Conservation (phyloP, 1,139 yeast species). For the Yamadazyma sp. region DNA sequence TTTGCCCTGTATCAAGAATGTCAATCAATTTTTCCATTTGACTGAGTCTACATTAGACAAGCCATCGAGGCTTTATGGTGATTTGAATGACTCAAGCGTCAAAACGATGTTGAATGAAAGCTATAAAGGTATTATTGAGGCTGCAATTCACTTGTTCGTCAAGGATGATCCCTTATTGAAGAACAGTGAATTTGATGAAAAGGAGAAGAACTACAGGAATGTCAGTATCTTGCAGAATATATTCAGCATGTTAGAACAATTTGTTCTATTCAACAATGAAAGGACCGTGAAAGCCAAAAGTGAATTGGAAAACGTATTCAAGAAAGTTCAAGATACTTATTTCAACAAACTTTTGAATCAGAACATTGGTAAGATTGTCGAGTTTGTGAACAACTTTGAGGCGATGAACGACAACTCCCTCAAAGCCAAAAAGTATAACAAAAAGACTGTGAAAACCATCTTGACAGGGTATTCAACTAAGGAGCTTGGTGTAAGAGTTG, state of each 20-base stretch:
- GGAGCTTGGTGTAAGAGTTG: constrained; percentile 59
- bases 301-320: constrained; percentile 51
- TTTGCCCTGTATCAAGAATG: constrained; percentile 33
- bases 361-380: constrained; percentile 60
- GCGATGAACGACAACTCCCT: constrained; percentile 47
- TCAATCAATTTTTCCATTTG: constrained; percentile 32
- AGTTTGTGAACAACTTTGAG: constrained; percentile 67
- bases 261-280: constrained; percentile 31
- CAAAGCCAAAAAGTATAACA: constrained; percentile 63
- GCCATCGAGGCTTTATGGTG: constrained; percentile 19
- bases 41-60: constrained; percentile 35
- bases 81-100: constrained; percentile 23
- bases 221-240: constrained; percentile 65
- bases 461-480: constrained; percentile 55
- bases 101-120: constrained; percentile 41
- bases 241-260: constrained; percentile 55
- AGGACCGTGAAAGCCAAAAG: constrained; percentile 36
- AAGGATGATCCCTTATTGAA: constrained; percentile 47
- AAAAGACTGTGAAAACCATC: constrained; percentile 57
- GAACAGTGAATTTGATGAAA: constrained; percentile 51
- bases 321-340: constrained; percentile 38
- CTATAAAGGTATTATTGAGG: constrained; percentile 37
- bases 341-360: constrained; percentile 48
- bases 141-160: constrained; percentile 36
- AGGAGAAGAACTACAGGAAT: constrained; percentile 57